These are phyloP conservation scores for Blumeria graminis DNA, from an alignment of 2,329 filamentous ascomycete species.

Conservation along the genomic window DNA sequence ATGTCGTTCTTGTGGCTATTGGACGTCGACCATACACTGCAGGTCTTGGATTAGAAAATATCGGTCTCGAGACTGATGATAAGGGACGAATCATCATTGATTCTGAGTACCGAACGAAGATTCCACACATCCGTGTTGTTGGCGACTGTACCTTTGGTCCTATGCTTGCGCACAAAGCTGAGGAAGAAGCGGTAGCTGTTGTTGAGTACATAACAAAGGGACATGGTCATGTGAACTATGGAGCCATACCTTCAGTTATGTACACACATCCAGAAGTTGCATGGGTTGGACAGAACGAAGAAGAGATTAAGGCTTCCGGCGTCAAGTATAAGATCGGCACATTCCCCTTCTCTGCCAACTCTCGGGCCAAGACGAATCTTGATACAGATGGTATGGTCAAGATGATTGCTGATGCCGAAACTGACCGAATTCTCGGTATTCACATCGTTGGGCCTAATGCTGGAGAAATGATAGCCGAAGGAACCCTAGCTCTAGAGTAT, in stretches of 20 bases:
- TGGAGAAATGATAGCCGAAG: conserved; percentile 98
- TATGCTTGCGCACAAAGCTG: conserved; percentile 98
- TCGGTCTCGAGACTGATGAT: conserved; percentile 78
- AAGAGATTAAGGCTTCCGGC: conserved; percentile 73
- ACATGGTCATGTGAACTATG: conserved; percentile 97
- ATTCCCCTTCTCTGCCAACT: conserved; percentile 3
- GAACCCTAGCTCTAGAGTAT: conserved; percentile 83
- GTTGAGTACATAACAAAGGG: conserved; percentile 97
- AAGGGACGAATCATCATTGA: conserved; percentile 90
- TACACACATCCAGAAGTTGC: conserved; percentile 97
- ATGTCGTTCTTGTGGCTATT: conserved; percentile 91
- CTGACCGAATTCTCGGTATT: conserved; percentile 79
- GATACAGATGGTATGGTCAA: conserved; percentile 93
- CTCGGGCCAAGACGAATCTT: conserved; percentile 18
- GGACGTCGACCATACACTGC: conserved; percentile 85
- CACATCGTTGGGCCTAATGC: conserved; percentile 94
- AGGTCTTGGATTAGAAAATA: conserved; percentile 80
- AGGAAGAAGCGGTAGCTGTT: conserved; percentile 88
- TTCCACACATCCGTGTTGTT: conserved; percentile 88
- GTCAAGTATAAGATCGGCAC: conserved; percentile 78
- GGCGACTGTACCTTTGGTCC: conserved; percentile 93
- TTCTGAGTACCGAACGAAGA: conserved; percentile 94
- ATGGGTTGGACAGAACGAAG: conserved; percentile 95
- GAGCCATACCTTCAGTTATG: conserved; percentile 93
- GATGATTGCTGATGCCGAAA: conserved; percentile 89